These are phyloP conservation scores for Populus davidiana DNA, from an alignment of 345 rosid genomes.

Conservation along the genomic window DNA sequence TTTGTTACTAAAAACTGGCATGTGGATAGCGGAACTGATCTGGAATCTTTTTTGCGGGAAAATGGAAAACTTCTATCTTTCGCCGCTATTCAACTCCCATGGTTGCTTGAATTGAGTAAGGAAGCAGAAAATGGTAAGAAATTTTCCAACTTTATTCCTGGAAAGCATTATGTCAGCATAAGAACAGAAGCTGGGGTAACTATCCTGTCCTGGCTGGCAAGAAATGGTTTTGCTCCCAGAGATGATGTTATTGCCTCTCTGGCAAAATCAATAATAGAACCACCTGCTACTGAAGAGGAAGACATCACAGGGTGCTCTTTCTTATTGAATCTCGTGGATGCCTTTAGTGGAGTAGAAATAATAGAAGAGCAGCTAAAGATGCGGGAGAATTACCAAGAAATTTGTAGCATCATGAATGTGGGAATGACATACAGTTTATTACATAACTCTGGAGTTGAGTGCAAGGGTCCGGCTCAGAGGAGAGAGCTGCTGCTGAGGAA, in stretches of 20 bases:
- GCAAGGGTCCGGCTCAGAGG: constrained; percentile 65
- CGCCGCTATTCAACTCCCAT: constrained; percentile 73
- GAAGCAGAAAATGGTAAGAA: constrained; percentile 45
- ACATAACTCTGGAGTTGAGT: constrained; percentile 77
- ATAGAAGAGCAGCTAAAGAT: constrained; percentile 85
- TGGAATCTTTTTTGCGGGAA: constrained; percentile 59
- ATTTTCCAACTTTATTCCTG: constrained; percentile 47
- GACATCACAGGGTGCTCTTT: constrained; percentile 83
- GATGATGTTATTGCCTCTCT: constrained; percentile 71
- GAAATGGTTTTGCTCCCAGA: constrained; percentile 82
- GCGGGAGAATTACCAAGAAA: constrained; percentile 74
- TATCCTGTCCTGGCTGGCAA: constrained; percentile 80
- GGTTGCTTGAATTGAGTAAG: constrained; percentile 77
- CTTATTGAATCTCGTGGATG: constrained; percentile 83
- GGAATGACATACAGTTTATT: constrained; percentile 85
- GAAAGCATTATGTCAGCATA: constrained; percentile 60
- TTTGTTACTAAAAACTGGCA: constrained; percentile 62
- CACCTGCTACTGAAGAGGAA: constrained; percentile 79
- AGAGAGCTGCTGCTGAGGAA: constrained; percentile 65
- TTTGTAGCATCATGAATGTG: constrained; percentile 83
- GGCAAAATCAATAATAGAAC: constrained; percentile 78
- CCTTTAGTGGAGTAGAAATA: constrained; percentile 80
- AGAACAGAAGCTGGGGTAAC: constrained; percentile 57
- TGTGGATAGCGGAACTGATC: constrained; percentile 44
- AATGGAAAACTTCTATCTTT: constrained; percentile 74